phyloP scores from a whole-genome alignment of 306 rosid genomes.

The Sindora glabra region DNA sequence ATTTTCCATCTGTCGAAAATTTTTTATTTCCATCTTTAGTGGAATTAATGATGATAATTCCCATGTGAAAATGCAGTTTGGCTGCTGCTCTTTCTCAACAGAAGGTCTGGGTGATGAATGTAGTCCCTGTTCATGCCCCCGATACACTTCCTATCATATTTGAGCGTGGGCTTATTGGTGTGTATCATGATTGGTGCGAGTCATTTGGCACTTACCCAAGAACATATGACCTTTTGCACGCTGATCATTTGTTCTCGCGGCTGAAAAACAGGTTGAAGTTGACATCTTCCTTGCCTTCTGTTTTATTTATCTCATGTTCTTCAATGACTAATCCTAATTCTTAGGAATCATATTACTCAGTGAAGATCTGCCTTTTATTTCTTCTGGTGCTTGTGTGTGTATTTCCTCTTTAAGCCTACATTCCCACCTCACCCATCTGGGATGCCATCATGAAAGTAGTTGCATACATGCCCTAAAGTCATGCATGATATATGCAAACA shows the following conservation, averaged over 20 bases:
- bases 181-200: conserved; percentile 97
- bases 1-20: neutral
- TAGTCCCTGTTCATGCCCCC: conserved; percentile 72
- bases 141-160: conserved; percentile 83
- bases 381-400: neutral
- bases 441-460: neutral
- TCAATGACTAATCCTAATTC: neutral
- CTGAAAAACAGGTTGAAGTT: conserved; percentile 69
- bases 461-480: too few species aligned
- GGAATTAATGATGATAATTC: neutral
- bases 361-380: neutral
- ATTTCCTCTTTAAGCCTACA: neutral
- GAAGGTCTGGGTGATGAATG: conserved; percentile 96
- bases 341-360: neutral
- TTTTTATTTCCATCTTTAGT: neutral
- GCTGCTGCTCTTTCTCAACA: conserved; percentile 75
- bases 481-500: too few species aligned
- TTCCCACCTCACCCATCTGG: neutral
- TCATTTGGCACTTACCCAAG: conserved; percentile 86
- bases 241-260: conserved; percentile 91
- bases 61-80: conserved; percentile 42
- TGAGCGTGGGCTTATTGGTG: conserved; percentile 83
- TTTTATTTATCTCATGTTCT: neutral
- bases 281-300: neutral
- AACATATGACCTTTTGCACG: conserved; percentile 89